Conservation (phyloP, 495 filamentous ascomycete genomes). For the Darksidea phi region DNA sequence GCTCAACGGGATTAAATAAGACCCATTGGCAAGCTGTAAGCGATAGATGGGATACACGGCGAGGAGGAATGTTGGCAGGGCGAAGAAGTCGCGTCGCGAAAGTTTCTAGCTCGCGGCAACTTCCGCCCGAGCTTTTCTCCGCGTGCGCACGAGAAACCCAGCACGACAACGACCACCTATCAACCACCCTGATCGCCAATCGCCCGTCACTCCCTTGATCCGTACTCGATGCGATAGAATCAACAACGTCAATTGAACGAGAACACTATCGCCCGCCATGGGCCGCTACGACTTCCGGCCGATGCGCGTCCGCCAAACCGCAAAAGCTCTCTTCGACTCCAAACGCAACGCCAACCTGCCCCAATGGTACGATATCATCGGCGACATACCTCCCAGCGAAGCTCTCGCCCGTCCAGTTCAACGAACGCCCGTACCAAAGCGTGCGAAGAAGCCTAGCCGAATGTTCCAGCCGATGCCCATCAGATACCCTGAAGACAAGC, state of each 20-base stretch:
- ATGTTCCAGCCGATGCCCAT: conserved; percentile 78
- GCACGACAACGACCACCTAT: neutral
- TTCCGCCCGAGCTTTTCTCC: conserved; percentile 23
- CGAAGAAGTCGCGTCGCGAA: neutral
- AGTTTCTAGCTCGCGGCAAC: conserved; percentile 18
- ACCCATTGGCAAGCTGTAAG: conserved; percentile 12
- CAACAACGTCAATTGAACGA: neutral
- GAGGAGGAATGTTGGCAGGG: neutral
- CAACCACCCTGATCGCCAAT: neutral
- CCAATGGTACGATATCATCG: conserved; percentile 73
- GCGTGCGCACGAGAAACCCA: conserved; percentile 4
- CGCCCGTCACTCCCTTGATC: neutral
- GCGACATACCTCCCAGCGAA: conserved; percentile 75
- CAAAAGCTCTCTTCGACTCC: conserved; percentile 56
- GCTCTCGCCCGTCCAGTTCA: conserved; percentile 62
- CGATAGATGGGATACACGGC: neutral
- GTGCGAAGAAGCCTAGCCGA: conserved; percentile 58
- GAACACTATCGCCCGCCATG: conserved; percentile 46
- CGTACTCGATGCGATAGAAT: conserved; percentile 7
- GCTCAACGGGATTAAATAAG: neutral
- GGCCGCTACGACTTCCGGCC: conserved; percentile 72
- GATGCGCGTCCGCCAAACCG: conserved; percentile 68
- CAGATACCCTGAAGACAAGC: conserved; percentile 78
- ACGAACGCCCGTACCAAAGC: conserved; percentile 19
- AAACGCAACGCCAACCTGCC: conserved; percentile 55